Evolutionary conservation across 2,329 filamentous ascomycete genomes (phyloP).

Genomic region (Penicillium olsonii): DNA sequence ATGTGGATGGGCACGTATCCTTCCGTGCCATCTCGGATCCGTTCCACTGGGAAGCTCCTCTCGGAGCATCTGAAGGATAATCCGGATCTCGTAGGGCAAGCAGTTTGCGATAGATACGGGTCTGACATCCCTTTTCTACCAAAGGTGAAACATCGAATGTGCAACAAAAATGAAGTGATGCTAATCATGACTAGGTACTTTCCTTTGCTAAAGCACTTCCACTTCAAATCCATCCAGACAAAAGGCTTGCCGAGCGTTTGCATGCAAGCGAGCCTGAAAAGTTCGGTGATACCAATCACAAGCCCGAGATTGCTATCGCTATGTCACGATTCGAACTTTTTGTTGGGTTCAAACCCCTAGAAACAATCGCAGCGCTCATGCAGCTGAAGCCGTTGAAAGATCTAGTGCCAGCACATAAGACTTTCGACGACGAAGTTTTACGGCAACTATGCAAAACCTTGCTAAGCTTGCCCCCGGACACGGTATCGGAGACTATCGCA

Average conservation of each 20-base stretch:
- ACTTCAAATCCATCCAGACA: slow-evolving; percentile 71
- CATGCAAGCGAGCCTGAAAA: slow-evolving; percentile 62
- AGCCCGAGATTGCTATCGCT: slow-evolving; percentile 73
- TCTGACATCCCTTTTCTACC: slow-evolving; percentile 68
- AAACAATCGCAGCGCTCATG: slow-evolving; percentile 59
- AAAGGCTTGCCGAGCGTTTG: slow-evolving; percentile 61
- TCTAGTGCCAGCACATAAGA: slow-evolving; percentile 51
- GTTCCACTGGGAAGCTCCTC: slow-evolving; percentile 62
- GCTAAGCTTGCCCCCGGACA: slow-evolving; percentile 52
- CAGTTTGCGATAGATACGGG: slow-evolving; percentile 60
- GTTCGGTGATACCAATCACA: slow-evolving; percentile 72
- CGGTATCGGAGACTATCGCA: slow-evolving; percentile 55
- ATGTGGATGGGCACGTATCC: slow-evolving; percentile 77
- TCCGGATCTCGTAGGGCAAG: slow-evolving; percentile 61
- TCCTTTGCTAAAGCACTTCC: slow-evolving; percentile 73
- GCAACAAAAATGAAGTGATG: not conserved
- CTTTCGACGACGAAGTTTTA: slow-evolving; percentile 58
- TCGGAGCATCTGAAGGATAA: slow-evolving; percentile 65
- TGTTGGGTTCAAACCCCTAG: slow-evolving; percentile 67
- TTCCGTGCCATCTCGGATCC: slow-evolving; percentile 63
- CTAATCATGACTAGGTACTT: slow-evolving; percentile 51
- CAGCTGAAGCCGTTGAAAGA: slow-evolving; percentile 51
- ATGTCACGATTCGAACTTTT: slow-evolving; percentile 70
- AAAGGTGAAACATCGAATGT: slow-evolving; percentile 50
- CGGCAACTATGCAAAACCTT: slow-evolving; percentile 56